phyloP scores from a whole-genome alignment of 768 basidiomycete species.

The Boletus rubescentipes region DNA sequence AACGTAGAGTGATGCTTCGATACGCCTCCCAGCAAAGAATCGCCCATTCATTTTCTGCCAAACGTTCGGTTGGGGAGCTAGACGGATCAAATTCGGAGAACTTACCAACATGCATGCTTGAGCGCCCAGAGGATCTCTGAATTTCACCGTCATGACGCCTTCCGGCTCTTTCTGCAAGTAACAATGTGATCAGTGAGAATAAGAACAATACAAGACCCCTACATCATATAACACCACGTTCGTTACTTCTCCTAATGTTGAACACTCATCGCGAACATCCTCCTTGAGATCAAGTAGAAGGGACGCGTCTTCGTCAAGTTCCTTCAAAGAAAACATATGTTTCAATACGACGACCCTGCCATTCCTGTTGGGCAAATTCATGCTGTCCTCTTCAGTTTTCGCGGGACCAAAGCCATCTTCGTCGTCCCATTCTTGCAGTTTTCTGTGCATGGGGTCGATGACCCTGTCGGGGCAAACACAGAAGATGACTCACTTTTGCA shows the following conservation, averaged over 20 bases:
- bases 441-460: constrained; percentile 49
- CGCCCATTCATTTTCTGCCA: constrained; percentile 90
- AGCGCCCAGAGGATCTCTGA: constrained; percentile 88
- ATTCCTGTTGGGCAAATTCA: constrained; percentile 47
- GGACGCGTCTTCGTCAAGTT: constrained; percentile 82
- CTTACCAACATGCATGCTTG: constrained; percentile 87
- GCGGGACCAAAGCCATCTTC: constrained; percentile 88
- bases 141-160: constrained; percentile 95
- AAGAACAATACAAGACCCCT: constrained; percentile 32
- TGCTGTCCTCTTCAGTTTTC: constrained; percentile 53
- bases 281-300: constrained; percentile 92
- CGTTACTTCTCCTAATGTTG: constrained; percentile 88
- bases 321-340: constrained; percentile 89
- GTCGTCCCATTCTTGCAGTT: constrained; percentile 91
- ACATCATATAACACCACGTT: constrained; percentile 96
- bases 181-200: constrained; percentile 2
- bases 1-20: constrained; percentile 79
- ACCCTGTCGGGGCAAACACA: neutral
- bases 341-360: constrained; percentile 89
- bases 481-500: constrained; percentile 65
- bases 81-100: constrained; percentile 10
- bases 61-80: neutral
- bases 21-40: constrained; percentile 80
- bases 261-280: constrained; percentile 93
- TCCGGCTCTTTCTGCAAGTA: constrained; percentile 77